Base-by-base conservation (phyloP, 345 rosid species). In the Rhodomyrtus tomentosa region DNA sequence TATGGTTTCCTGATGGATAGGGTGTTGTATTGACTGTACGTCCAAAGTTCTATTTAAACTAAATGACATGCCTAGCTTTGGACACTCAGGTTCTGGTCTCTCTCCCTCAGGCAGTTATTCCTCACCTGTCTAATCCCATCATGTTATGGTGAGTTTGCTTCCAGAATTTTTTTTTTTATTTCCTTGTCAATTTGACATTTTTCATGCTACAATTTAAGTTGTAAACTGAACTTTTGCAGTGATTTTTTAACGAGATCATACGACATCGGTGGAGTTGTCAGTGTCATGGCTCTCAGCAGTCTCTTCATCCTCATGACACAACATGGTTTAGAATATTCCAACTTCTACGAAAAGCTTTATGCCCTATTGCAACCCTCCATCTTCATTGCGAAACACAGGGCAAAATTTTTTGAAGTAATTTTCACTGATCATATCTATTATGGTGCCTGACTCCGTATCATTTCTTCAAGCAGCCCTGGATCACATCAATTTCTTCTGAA, bases 241-340 rank as follows among this genome's bases (percentile, higher is more conserved):
- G 99, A 97, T 90, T 97, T 97, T 85, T 91, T 97, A 85, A 95
- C 98, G 80, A 92, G 95, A 87, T 97, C 98, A 52, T 95, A 97
- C 86, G 96, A 95, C 87, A 91, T 95, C 52, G 99, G 99, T 16
- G 99, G 99, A 87, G 98, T 97, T 86, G 95, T 95, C 84, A 97
- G 98, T 86, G 96, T 95, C 84, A 95, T 97, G 99, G 95, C 98
- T 82, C 98, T 97, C 59, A 95, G 98, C 88, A 91, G 98, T 62
- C 98, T 97, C 85, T 95, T 92, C 88, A 92, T 93, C 87, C 99
- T 97, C 87, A 95, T 97, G 95, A 93, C 98, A 29, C 86, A 92
- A 56, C 98, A 97, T 82, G 98, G 98, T 82, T 84, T 95, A 74
- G 99, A 97, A 87, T 95, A 97, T 85, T 96, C 99, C 24, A 92